phyloP scores from a whole-genome alignment of 176 grass and related monocot species.

The Secale cereale region DNA sequence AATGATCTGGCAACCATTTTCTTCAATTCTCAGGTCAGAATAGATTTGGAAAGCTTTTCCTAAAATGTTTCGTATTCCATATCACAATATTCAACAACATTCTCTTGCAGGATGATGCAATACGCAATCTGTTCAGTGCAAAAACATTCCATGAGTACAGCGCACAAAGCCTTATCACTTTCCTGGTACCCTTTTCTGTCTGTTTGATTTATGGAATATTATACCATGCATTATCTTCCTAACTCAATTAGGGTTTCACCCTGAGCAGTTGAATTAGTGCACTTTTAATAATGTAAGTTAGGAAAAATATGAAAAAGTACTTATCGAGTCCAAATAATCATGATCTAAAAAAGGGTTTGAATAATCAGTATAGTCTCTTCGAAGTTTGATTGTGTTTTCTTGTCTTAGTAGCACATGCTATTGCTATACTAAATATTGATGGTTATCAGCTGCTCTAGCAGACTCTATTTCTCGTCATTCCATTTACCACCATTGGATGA shows the following conservation, averaged over 20 bases:
- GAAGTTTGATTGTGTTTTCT: neutral
- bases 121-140: slow-evolving; percentile 98
- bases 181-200: slow-evolving; percentile 61
- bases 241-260: slow-evolving; percentile 11
- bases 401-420: slow-evolving; percentile 1
- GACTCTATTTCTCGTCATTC: slow-evolving; percentile 2
- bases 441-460: neutral
- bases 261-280: slow-evolving; percentile 10
- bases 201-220: slow-evolving; percentile 1
- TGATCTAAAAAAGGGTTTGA: neutral
- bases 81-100: slow-evolving; percentile 20
- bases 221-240: neutral
- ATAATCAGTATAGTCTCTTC: neutral
- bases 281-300: neutral
- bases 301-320: neutral
- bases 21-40: slow-evolving; percentile 94
- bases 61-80: slow-evolving; percentile 16
- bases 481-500: neutral
- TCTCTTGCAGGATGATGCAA: slow-evolving; percentile 87
- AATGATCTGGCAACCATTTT: slow-evolving; percentile 99
- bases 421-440: neutral
- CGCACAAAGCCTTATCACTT: slow-evolving; percentile 92
- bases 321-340: neutral
- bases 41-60: neutral
- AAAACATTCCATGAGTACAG: slow-evolving; percentile 99